These are phyloP conservation scores for Hanseniaspora guilliermondii DNA, from an alignment of 805 yeast species.

Conservation along the genomic window DNA sequence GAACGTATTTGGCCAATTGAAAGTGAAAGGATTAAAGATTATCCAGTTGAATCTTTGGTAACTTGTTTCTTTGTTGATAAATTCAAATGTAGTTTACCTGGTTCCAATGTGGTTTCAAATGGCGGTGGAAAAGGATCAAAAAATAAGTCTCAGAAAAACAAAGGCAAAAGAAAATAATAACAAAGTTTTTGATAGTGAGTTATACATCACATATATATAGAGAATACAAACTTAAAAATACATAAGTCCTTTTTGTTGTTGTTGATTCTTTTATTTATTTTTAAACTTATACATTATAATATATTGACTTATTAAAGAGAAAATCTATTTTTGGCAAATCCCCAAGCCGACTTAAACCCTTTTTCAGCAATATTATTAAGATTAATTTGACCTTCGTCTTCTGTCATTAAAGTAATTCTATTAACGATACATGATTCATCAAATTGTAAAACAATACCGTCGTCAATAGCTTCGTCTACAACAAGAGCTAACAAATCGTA, in stretches of 20 bases:
- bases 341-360: constrained; percentile 72
- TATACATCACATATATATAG: constrained; percentile 10
- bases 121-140: constrained; percentile 21
- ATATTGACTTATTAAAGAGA: constrained; percentile 41
- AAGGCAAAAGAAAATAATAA: constrained; percentile 18
- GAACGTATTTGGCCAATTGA: constrained; percentile 62
- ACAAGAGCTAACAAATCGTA: constrained; percentile 79
- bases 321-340: constrained; percentile 69
- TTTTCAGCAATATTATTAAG: constrained; percentile 54
- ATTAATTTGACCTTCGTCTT: constrained; percentile 48
- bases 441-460: constrained; percentile 82
- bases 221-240: neutral
- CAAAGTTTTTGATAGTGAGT: neutral
- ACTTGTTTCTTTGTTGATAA: constrained; percentile 61
- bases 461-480: constrained; percentile 85
- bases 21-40: constrained; percentile 39
- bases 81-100: constrained; percentile 48
- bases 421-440: constrained; percentile 79
- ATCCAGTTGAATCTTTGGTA: constrained; percentile 56
- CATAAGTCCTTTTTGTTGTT: too few species aligned
- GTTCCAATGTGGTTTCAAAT: constrained; percentile 16
- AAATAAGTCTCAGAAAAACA: constrained; percentile 19
- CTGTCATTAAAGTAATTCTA: constrained; percentile 80
- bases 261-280: too few species aligned
- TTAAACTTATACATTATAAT: constrained; percentile 19